Percentiles rank a stretch among this genome's conserved stretches.
Evolutionary conservation across 1,284 basidiomycete genomes (phyloP).

Genomic region (Polyporus tsugae): DNA sequence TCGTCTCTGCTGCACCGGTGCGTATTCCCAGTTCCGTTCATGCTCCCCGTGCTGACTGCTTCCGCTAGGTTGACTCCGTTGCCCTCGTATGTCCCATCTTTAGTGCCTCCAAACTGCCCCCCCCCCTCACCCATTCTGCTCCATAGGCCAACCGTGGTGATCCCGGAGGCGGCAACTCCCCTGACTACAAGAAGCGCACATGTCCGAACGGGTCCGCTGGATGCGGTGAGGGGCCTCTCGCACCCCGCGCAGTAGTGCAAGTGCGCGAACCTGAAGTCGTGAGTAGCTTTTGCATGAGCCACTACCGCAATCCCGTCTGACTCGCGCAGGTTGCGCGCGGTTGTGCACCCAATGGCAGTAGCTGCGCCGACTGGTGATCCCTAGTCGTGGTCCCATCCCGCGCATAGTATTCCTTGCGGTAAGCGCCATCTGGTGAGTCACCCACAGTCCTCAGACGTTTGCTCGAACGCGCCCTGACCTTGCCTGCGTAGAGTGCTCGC

Average conservation of each 20-base stretch:
- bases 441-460: neutral
- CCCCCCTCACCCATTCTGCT: constrained; percentile 4
- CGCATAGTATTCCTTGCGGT: constrained; percentile 6
- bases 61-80: constrained; percentile 17
- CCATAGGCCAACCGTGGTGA: constrained; percentile 7
- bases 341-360: neutral
- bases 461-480: neutral
- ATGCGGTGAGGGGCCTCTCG: constrained; percentile 16
- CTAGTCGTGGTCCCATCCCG: constrained; percentile 5
- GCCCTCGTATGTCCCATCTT: constrained; percentile 23
- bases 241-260: neutral
- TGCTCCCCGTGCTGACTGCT: constrained; percentile 2
- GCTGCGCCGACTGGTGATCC: neutral
- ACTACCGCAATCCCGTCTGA: neutral
- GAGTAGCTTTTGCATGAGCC: neutral
- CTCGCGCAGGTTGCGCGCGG: neutral
- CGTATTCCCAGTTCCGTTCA: constrained; percentile 10
- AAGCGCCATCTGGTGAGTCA: constrained; percentile 3
- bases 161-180: constrained; percentile 9
- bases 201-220: constrained; percentile 24
- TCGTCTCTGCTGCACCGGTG: constrained; percentile 41
- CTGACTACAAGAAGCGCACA: constrained; percentile 16
- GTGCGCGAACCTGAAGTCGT: constrained; percentile 1
- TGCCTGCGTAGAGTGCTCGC: neutral
- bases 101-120: neutral